Percentiles rank a stretch among this genome's conserved stretches.
phyloP scores from a whole-genome alignment of 2,329 filamentous ascomycete species.

The Periconia sp. region DNA sequence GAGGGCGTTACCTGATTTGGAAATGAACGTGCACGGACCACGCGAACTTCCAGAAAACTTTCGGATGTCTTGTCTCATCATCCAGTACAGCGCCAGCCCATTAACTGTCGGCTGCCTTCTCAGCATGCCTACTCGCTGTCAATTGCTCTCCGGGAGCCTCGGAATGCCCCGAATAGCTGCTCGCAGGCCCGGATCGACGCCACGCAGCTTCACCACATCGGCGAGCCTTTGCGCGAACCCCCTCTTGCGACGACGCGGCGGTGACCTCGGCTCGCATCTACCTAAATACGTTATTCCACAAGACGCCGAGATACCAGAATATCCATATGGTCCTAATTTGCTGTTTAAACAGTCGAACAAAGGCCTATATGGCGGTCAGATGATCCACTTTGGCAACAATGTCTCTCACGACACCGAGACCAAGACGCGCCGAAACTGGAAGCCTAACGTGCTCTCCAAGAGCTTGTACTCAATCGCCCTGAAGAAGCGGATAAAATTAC shows the following conservation, averaged over 20 bases:
- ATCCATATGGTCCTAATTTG: slow-evolving; percentile 73
- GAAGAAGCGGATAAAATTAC: slow-evolving; percentile 67
- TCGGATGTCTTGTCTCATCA: slow-evolving; percentile 26
- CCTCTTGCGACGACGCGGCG: slow-evolving; percentile 34
- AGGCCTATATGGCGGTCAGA: slow-evolving; percentile 72
- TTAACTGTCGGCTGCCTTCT: slow-evolving; percentile 13
- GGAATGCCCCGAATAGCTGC: slow-evolving; percentile 12
- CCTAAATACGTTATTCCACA: slow-evolving; percentile 41
- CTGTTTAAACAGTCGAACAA: slow-evolving; percentile 82
- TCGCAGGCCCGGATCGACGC: slow-evolving; percentile 19
- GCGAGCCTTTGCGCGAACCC: slow-evolving; percentile 31
- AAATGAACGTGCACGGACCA: slow-evolving; percentile 10
- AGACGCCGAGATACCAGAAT: slow-evolving; percentile 52
- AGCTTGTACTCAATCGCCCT: slow-evolving; percentile 70
- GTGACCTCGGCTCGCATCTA: slow-evolving; percentile 43
- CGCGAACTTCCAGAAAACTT: slow-evolving; percentile 25
- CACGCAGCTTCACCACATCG: slow-evolving; percentile 37
- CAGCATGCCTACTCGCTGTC: slow-evolving; percentile 37
- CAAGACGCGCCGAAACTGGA: slow-evolving; percentile 76
- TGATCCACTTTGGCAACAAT: slow-evolving; percentile 81
- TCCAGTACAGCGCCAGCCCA: slow-evolving; percentile 21
- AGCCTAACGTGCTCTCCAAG: slow-evolving; percentile 73
- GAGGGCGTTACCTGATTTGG: too few relatives aligned
- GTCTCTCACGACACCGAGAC: slow-evolving; percentile 70
- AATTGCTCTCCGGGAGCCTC: slow-evolving; percentile 35